These are phyloP conservation scores for Dendrothele bispora DNA, from an alignment of 768 basidiomycete genomes.

Conservation along the genomic window DNA sequence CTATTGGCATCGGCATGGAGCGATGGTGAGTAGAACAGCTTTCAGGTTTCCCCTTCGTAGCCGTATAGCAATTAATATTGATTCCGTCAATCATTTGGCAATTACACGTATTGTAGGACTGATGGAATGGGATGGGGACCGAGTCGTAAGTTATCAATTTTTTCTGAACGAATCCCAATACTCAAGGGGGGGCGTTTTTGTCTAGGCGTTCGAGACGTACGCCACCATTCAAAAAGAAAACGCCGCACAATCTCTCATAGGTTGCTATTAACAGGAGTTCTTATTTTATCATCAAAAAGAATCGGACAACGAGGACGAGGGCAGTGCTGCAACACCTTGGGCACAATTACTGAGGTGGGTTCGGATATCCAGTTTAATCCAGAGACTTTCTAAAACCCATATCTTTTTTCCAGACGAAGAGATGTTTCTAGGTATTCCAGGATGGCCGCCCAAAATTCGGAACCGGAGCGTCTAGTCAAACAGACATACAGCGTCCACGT, in stretches of 20 bases:
- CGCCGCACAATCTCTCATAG: constrained; percentile 54
- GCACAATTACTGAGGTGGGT: constrained; percentile 70
- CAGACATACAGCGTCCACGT: constrained; percentile 85
- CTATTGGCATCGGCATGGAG: constrained; percentile 84
- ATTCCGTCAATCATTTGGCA: too few species aligned
- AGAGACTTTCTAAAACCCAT: constrained; percentile 7
- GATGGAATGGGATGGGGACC: constrained; percentile 85
- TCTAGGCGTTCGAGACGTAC: constrained; percentile 53
- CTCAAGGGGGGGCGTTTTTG: too few species aligned
- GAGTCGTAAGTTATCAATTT: constrained; percentile 59
- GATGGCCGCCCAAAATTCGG: constrained; percentile 16
- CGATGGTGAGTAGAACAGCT: constrained; percentile 51
- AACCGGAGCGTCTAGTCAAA: constrained; percentile 70
- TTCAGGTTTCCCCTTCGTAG: not conserved
- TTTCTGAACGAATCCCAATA: constrained; percentile 1
- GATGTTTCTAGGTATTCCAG: not conserved
- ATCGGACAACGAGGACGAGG: constrained; percentile 55
- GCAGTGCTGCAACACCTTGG: constrained; percentile 69
- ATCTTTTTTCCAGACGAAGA: constrained; percentile 14
- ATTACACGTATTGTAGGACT: too few species aligned
- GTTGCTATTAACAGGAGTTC: constrained; percentile 68
- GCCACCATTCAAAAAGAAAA: constrained; percentile 38
- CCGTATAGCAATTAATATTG: not conserved
- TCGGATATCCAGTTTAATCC: constrained; percentile 7
- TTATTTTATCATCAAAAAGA: constrained; percentile 85